Percentiles rank a stretch among this genome's conserved stretches.
Conservation (phyloP, 2,329 filamentous ascomycete genomes). For the Sordariomycetes sp. region DNA sequence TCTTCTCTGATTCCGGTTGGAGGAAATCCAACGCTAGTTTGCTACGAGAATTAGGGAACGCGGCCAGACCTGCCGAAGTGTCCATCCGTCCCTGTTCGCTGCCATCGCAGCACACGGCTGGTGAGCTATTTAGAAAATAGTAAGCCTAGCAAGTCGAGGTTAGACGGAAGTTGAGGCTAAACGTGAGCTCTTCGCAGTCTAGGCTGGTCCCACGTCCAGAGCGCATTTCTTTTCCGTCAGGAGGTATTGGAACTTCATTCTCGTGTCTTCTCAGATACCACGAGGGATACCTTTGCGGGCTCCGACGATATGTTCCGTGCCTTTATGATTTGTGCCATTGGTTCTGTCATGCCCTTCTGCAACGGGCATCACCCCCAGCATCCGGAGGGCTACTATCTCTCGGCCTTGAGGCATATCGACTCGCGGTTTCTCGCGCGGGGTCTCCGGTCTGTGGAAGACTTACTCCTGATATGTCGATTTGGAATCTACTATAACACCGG, state of each 20-base stretch:
- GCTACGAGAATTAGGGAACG: constrained; percentile 5
- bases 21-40: constrained; percentile 8
- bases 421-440: constrained; percentile 18
- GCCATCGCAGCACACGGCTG: not conserved
- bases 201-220: constrained; percentile 12
- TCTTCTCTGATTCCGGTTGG: constrained; percentile 10
- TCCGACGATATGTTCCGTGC: constrained; percentile 20
- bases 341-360: constrained; percentile 20
- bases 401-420: constrained; percentile 21
- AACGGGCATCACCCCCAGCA: constrained; percentile 18
- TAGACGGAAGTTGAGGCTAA: not conserved
- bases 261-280: constrained; percentile 10
- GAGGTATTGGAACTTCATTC: constrained; percentile 12
- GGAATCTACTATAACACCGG: constrained; percentile 31
- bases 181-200: constrained; percentile 5
- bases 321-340: constrained; percentile 26
- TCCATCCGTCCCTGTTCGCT: not conserved
- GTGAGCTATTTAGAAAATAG: not conserved
- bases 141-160: not conserved
- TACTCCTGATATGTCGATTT: constrained; percentile 26
- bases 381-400: constrained; percentile 27
- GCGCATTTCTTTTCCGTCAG: constrained; percentile 16
- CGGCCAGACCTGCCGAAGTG: constrained; percentile 3
- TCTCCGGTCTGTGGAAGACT: constrained; percentile 24
- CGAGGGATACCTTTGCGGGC: not conserved